These are phyloP conservation scores for Annulohypoxylon nitens DNA, from an alignment of 495 filamentous ascomycete species.

Conservation along the genomic window DNA sequence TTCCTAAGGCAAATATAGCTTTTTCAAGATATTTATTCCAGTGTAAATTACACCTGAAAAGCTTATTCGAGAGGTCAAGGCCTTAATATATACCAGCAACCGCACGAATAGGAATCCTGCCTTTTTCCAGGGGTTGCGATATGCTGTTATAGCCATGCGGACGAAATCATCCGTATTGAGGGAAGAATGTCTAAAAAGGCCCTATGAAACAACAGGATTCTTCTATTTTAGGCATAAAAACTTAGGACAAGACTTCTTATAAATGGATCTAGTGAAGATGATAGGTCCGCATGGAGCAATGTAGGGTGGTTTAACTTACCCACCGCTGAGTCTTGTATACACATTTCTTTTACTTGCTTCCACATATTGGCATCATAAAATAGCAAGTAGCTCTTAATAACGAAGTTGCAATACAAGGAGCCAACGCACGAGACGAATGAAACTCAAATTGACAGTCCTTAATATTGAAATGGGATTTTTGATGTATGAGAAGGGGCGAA, in stretches of 20 bases:
- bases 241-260: neutral
- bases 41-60: neutral
- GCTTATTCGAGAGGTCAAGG: neutral
- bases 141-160: conserved; percentile 2
- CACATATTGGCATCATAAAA: too few species aligned
- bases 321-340: too few species aligned
- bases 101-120: neutral
- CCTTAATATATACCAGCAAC: neutral
- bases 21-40: neutral
- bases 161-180: neutral
- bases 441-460: too few species aligned
- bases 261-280: neutral
- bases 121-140: neutral
- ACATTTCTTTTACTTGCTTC: too few species aligned
- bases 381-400: too few species aligned
- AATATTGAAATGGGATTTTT: too few species aligned
- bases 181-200: neutral
- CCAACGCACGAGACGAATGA: too few species aligned
- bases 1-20: neutral
- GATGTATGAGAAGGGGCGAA: too few species aligned
- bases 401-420: too few species aligned
- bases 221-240: neutral
- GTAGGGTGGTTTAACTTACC: neutral
- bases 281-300: neutral
- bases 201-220: neutral